These are phyloP conservation scores for Platanthera zijinensis DNA, from an alignment of 106 monocot species.

Conservation along the genomic window DNA sequence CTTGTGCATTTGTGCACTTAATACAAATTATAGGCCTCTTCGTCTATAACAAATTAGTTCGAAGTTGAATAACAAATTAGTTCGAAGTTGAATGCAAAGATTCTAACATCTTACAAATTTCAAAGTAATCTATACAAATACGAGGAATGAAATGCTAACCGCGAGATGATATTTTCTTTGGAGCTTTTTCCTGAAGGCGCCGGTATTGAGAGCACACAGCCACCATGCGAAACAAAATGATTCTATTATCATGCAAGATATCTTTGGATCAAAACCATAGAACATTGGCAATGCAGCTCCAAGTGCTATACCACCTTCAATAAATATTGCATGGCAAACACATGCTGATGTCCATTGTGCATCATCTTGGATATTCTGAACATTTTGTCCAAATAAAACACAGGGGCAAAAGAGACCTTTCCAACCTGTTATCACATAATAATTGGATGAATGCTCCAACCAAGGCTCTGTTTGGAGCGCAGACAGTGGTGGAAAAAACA, in stretches of 20 bases:
- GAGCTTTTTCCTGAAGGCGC: conserved; percentile 63
- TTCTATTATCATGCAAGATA: conserved; percentile 79
- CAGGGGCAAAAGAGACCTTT: conserved; percentile 92
- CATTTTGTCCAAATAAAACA: conserved; percentile 84
- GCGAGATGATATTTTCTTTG: conserved; percentile 98
- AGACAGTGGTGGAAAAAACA: too few species aligned
- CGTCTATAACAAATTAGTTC: too few species aligned
- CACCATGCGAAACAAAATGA: conserved; percentile 82
- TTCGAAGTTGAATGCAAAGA: too few species aligned
- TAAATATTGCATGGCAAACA: conserved; percentile 74
- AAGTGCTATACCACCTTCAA: conserved; percentile 89
- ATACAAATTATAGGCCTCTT: too few species aligned
- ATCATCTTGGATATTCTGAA: conserved; percentile 78
- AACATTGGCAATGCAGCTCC: conserved; percentile 69
- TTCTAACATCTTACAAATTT: too few species aligned
- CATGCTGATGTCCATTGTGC: conserved; percentile 70
- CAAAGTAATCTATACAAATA: neutral
- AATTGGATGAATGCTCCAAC: neutral
- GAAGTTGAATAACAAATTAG: too few species aligned
- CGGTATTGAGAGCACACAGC: conserved; percentile 92
- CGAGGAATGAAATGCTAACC: conserved; percentile 16
- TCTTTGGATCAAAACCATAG: conserved; percentile 80
- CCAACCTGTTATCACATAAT: conserved; percentile 45
- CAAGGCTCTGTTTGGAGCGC: too few species aligned
- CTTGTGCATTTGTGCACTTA: too few species aligned